Conservation (phyloP, 352 stramenopile genomes). For the Globisporangium lucens region DNA sequence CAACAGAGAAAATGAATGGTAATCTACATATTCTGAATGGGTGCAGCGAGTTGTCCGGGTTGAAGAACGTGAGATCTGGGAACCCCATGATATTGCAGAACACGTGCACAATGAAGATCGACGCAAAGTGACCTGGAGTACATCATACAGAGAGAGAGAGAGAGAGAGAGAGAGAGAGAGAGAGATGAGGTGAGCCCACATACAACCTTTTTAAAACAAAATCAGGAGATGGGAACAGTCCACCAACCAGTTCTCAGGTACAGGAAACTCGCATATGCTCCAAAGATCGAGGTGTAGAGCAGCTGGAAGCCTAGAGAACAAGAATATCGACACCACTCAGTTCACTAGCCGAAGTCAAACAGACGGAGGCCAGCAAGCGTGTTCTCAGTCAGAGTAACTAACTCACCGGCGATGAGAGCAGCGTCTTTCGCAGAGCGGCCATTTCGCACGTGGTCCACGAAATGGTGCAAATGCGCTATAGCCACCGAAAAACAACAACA, state of each 20-base stretch:
- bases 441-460: slow-evolving; percentile 77
- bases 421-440: slow-evolving; percentile 68
- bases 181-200: not conserved
- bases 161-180: not conserved
- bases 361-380: not conserved
- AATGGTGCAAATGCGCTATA: slow-evolving; percentile 82
- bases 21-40: slow-evolving; percentile 67
- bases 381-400: slow-evolving; percentile 5
- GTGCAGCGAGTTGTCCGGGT: slow-evolving; percentile 69
- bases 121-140: slow-evolving; percentile 72
- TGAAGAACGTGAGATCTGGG: slow-evolving; percentile 85
- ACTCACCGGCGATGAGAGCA: slow-evolving; percentile 72
- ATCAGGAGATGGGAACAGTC: not conserved
- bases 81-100: slow-evolving; percentile 97
- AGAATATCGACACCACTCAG: not conserved
- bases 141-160: slow-evolving; percentile 2
- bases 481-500: slow-evolving; percentile 20
- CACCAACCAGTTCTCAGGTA: slow-evolving; percentile 86
- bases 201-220: not conserved
- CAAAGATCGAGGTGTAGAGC: slow-evolving; percentile 95
- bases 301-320: slow-evolving; percentile 86
- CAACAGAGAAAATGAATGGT: not conserved
- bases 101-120: slow-evolving; percentile 89
- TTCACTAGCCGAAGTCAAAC: no score
- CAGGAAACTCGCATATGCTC: slow-evolving; percentile 92